A percentile compares a stretch with the other conserved stretches of the same genome.
These are phyloP conservation scores for Emmonsiellopsis sp. DNA, from an alignment of 2,329 filamentous ascomycete genomes.

Conservation along the genomic window DNA sequence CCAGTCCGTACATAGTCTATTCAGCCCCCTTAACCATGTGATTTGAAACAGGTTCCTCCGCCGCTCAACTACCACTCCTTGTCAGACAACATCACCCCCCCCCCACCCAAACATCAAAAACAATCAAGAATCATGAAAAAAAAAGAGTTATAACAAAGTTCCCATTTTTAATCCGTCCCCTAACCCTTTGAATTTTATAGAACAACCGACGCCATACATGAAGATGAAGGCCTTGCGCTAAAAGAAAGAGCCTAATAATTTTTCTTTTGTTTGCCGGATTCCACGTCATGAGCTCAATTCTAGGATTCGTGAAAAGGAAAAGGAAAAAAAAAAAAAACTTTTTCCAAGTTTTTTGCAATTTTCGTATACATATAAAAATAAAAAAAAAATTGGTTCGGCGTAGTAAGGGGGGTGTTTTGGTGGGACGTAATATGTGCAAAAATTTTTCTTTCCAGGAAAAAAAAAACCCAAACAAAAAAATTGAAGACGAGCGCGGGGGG, in stretches of 20 bases:
- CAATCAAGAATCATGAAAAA: slow-evolving; percentile 13
- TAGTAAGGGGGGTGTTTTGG: slow-evolving; percentile 18
- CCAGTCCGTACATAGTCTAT: too few species aligned
- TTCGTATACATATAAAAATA: slow-evolving; percentile 24
- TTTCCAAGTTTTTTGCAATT: slow-evolving; percentile 14
- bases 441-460: slow-evolving; percentile 9
- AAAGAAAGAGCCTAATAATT: neutral
- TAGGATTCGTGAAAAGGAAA: slow-evolving; percentile 22
- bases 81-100: too few species aligned
- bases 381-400: slow-evolving; percentile 16
- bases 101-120: too few species aligned
- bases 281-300: slow-evolving; percentile 22
- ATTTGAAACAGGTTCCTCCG: too few species aligned
- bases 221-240: slow-evolving; percentile 28
- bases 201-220: slow-evolving; percentile 34
- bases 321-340: slow-evolving; percentile 15
- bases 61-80: too few species aligned
- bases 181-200: slow-evolving; percentile 20
- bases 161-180: neutral
- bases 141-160: slow-evolving; percentile 3
- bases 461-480: slow-evolving; percentile 7
- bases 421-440: slow-evolving; percentile 30
- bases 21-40: too few species aligned
- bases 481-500: neutral
- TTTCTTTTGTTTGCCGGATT: slow-evolving; percentile 14